Evolutionary conservation across 768 basidiomycete genomes (phyloP).

Genomic region (Rhodotorula paludigena): DNA sequence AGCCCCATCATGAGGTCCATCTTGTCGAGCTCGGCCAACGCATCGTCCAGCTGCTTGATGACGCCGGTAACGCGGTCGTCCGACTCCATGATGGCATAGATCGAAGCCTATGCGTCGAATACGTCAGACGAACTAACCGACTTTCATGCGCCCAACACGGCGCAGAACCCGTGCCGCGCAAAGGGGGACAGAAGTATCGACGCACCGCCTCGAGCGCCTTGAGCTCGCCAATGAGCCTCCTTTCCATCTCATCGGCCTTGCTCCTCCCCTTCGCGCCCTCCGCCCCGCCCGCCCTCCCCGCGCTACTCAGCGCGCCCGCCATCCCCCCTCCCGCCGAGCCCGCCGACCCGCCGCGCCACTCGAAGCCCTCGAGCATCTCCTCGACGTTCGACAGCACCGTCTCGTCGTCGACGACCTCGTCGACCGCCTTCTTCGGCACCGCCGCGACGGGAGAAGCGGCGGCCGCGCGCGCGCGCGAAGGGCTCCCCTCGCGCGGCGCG

Average conservation of each 20-base stretch:
- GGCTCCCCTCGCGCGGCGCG: no score
- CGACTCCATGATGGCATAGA: slow-evolving; percentile 93
- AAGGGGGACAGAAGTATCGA: background rate
- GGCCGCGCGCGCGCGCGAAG: background rate
- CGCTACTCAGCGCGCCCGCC: slow-evolving; percentile 20
- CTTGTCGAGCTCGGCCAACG: slow-evolving; percentile 76
- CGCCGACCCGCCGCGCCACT: slow-evolving; percentile 63
- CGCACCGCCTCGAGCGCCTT: slow-evolving; percentile 85
- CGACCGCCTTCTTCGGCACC: no score
- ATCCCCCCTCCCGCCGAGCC: slow-evolving; percentile 15
- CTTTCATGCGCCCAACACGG: no score
- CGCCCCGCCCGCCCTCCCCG: slow-evolving; percentile 80
- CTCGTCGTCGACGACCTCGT: slow-evolving; percentile 56
- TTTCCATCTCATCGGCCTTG: slow-evolving; percentile 86
- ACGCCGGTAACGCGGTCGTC: slow-evolving; percentile 85
- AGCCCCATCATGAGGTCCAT: slow-evolving; percentile 85
- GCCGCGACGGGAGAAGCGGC: background rate
- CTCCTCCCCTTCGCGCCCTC: slow-evolving; percentile 54
- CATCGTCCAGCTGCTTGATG: slow-evolving; percentile 81
- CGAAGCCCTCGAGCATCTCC: slow-evolving; percentile 97
- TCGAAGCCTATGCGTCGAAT: slow-evolving; percentile 66
- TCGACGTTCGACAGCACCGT: slow-evolving; percentile 87
- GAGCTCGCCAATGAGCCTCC: slow-evolving; percentile 78
- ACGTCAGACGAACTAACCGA: no score
- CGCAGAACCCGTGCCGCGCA: no score